These are phyloP conservation scores for Saraca asoca DNA, from an alignment of 331 rosid species.

Conservation along the genomic window DNA sequence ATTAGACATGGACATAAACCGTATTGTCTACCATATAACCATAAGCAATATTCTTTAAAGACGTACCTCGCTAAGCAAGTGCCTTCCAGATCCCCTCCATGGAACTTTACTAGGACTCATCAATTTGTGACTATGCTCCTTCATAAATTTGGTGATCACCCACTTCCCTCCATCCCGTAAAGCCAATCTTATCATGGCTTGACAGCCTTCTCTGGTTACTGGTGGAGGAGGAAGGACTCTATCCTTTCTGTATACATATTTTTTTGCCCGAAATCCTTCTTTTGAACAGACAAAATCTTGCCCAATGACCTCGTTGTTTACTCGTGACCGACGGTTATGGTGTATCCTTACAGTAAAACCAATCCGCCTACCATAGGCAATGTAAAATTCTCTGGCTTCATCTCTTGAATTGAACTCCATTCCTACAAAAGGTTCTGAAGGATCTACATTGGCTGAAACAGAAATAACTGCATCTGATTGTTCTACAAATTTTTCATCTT, in stretches of 20 bases:
- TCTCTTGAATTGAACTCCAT: conserved; percentile 79
- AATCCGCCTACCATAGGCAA: conserved; percentile 55
- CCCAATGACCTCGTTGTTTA: conserved; percentile 68
- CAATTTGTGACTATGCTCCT: conserved; percentile 65
- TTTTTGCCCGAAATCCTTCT: conserved; percentile 76
- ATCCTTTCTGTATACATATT: conserved; percentile 69
- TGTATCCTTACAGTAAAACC: conserved; percentile 77
- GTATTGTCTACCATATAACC: conserved; percentile 12
- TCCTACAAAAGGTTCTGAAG: conserved; percentile 56
- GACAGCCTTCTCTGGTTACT: conserved; percentile 71
- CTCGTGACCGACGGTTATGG: conserved; percentile 79
- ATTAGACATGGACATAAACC: neutral
- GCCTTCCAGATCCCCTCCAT: conserved; percentile 70
- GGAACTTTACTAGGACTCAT: conserved; percentile 80
- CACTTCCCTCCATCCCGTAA: conserved; percentile 65
- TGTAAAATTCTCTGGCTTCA: conserved; percentile 71
- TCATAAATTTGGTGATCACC: conserved; percentile 69
- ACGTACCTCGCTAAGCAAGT: conserved; percentile 69
- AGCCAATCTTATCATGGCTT: conserved; percentile 73
- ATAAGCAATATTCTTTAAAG: conserved; percentile 5
- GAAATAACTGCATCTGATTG: conserved; percentile 42
- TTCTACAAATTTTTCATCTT: conserved; percentile 45
- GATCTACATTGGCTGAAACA: conserved; percentile 41
- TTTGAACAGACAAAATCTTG: conserved; percentile 82
- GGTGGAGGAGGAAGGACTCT: conserved; percentile 80